Conservation (phyloP, 164 flowering plant species). For the Kingdonia uniflora region DNA sequence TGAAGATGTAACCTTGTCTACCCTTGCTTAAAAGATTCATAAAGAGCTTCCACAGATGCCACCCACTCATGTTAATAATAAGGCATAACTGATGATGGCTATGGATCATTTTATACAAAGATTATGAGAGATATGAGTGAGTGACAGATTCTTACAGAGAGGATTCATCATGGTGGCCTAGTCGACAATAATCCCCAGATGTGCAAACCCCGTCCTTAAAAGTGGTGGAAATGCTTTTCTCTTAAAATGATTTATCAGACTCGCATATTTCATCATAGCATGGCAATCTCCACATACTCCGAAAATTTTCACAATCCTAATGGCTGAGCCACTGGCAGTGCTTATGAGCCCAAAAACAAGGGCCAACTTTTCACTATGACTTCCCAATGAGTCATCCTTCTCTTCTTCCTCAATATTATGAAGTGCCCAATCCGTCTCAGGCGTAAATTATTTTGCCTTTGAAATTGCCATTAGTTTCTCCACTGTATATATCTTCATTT, state of each 20-base stretch:
- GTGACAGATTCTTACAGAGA: too few species aligned
- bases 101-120: too few species aligned
- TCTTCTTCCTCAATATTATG: slow-evolving; percentile 54
- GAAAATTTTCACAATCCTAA: slow-evolving; percentile 9
- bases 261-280: too few species aligned
- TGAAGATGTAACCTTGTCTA: too few species aligned
- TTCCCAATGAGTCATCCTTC: slow-evolving; percentile 42
- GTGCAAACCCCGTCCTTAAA: slow-evolving; percentile 41
- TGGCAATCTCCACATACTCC: too few species aligned
- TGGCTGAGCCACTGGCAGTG: slow-evolving; percentile 12
- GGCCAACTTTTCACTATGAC: too few species aligned
- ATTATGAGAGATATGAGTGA: too few species aligned
- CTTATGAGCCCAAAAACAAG: too few species aligned
- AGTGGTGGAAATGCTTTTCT: slow-evolving; percentile 47
- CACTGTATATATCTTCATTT: slow-evolving; percentile 21
- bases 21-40: too few species aligned
- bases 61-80: too few species aligned
- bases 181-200: slow-evolving; percentile 46
- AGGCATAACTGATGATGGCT: too few species aligned
- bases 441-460: slow-evolving; percentile 28
- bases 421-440: slow-evolving; percentile 35
- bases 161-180: neutral
- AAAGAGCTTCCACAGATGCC: too few species aligned
- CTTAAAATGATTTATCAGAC: slow-evolving; percentile 31
- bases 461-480: slow-evolving; percentile 26